These are phyloP conservation scores for Coemansia sp. DNA, from an alignment of 192 early-diverging fungal genomes.

Conservation along the genomic window DNA sequence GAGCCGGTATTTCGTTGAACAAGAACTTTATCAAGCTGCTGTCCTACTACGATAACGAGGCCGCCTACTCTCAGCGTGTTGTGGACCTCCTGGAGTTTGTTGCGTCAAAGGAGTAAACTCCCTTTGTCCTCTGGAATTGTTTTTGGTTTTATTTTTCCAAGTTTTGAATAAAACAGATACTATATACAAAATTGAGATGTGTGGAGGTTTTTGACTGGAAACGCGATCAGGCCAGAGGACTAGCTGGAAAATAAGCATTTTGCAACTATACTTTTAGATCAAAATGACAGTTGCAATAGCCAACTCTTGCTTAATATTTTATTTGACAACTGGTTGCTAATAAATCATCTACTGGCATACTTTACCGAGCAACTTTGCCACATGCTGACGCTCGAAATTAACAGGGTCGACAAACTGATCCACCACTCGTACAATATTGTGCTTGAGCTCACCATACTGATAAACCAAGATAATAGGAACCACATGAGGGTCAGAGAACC, in stretches of 20 bases:
- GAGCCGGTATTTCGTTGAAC: conserved; percentile 92
- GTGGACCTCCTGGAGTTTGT: conserved; percentile 84
- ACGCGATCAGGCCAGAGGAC: too few species aligned
- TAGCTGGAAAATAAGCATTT: too few species aligned
- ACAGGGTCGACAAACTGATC: conserved; percentile 20
- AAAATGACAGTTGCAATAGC: too few species aligned
- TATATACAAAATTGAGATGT: too few species aligned
- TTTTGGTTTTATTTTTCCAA: too few species aligned
- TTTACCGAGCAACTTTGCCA: conserved; percentile 16
- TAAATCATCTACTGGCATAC: not conserved
- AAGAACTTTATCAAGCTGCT: conserved; percentile 96
- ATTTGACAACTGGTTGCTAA: too few species aligned
- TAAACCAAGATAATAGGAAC: conserved; percentile 44
- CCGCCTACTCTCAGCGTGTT: conserved; percentile 89
- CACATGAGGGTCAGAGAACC: conserved; percentile 29
- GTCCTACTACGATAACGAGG: conserved; percentile 91
- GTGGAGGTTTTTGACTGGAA: too few species aligned
- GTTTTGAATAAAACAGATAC: too few species aligned
- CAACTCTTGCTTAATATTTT: too few species aligned
- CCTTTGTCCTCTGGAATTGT: too few species aligned
- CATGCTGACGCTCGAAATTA: conserved; percentile 30
- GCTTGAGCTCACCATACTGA: conserved; percentile 29
- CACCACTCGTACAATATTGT: conserved; percentile 45
- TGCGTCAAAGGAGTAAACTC: conserved; percentile 53
- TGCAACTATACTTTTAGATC: too few species aligned